Percentiles rank a stretch among this genome's conserved stretches.
Conservation (phyloP, 2,329 filamentous ascomycete species). For the Pseudocercospora macadamiae region DNA sequence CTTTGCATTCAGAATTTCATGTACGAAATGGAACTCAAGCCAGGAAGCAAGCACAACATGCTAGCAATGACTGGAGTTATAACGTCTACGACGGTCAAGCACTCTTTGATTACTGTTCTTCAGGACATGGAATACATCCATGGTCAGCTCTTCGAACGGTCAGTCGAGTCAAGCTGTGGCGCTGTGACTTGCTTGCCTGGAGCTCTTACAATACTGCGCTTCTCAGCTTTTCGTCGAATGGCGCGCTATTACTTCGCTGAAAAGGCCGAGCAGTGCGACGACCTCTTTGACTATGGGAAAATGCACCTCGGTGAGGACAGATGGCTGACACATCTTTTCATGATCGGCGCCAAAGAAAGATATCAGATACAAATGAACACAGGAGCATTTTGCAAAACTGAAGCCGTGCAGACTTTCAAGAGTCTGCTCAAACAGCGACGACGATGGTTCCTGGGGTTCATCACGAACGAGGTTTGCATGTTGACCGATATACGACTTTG, state of each 20-base stretch:
- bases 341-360: constrained; percentile 91
- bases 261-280: constrained; percentile 91
- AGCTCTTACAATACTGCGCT: constrained; percentile 91
- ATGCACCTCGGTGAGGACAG: constrained; percentile 93
- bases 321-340: constrained; percentile 97
- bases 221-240: constrained; percentile 95
- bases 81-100: constrained; percentile 86
- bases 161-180: constrained; percentile 91
- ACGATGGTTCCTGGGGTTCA: constrained; percentile 95
- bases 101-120: constrained; percentile 85
- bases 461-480: constrained; percentile 98
- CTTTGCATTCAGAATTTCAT: constrained; percentile 96
- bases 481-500: constrained; percentile 90
- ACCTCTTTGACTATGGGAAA: constrained; percentile 95
- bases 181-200: constrained; percentile 93
- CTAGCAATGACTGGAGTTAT: constrained; percentile 97
- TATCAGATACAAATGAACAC: constrained; percentile 99
- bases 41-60: constrained; percentile 89
- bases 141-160: constrained; percentile 92
- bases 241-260: constrained; percentile 98
- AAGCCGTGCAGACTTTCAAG: constrained; percentile 85
- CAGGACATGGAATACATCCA: constrained; percentile 99
- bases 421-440: constrained; percentile 91
- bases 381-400: constrained; percentile 96
- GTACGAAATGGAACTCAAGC: constrained; percentile 97